A percentile compares a stretch with the other conserved stretches of the same genome.
Evolutionary conservation across 2,329 filamentous ascomycete genomes (phyloP).

Genomic region (Colletotrichum agaves): DNA sequence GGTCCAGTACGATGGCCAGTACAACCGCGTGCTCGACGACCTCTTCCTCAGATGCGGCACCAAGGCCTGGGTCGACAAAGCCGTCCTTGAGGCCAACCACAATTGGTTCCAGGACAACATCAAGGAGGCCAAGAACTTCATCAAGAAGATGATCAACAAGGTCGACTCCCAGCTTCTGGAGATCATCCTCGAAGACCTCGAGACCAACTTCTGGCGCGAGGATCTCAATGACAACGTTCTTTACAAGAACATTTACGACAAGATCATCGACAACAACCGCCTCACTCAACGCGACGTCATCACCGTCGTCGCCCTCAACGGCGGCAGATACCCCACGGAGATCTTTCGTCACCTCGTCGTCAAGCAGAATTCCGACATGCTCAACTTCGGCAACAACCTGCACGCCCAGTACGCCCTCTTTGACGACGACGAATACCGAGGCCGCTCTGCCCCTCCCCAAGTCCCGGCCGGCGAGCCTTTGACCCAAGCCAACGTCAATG

Average conservation of each 20-base stretch:
- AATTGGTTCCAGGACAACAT: conserved; percentile 32
- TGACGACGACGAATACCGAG: conserved; percentile 16
- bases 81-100: conserved; percentile 30
- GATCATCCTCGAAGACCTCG: conserved; percentile 34
- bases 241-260: conserved; percentile 6
- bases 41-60: conserved; percentile 30
- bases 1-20: conserved; percentile 34
- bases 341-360: conserved; percentile 30
- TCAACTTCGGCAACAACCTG: conserved; percentile 22
- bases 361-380: conserved; percentile 25
- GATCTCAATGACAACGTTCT: conserved; percentile 6
- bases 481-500: neutral
- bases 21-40: conserved; percentile 33
- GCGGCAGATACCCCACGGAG: conserved; percentile 27
- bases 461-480: neutral
- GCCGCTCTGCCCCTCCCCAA: neutral
- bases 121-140: conserved; percentile 5
- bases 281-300: conserved; percentile 35
- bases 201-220: conserved; percentile 32
- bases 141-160: conserved; percentile 15
- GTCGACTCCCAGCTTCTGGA: conserved; percentile 32
- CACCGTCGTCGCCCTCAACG: conserved; percentile 27
- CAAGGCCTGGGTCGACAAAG: conserved; percentile 25
- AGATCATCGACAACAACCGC: conserved; percentile 10
- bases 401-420: conserved; percentile 22